A percentile compares a stretch with the other conserved stretches of the same genome.
Evolutionary conservation across 2,329 filamentous ascomycete species (phyloP).

Genomic region (Fusarium euwallaceae): DNA sequence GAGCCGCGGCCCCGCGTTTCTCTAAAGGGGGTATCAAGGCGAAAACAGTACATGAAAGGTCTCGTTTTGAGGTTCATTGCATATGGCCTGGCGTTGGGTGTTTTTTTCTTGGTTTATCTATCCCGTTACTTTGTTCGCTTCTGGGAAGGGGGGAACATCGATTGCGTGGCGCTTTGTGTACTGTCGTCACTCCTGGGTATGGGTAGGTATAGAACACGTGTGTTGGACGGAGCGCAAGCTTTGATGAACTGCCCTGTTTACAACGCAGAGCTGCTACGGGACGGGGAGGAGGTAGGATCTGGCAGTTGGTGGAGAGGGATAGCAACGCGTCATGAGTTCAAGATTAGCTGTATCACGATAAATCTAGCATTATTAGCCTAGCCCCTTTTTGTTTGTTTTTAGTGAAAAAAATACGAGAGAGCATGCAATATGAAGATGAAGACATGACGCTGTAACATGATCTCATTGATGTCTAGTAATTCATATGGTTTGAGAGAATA

Average conservation of each 20-base stretch:
- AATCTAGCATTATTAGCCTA: slow-evolving; percentile 5
- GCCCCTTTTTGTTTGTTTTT: not conserved
- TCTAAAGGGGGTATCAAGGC: slow-evolving; percentile 27
- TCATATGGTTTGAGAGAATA: not conserved
- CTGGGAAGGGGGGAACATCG: slow-evolving; percentile 11
- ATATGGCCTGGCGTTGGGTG: slow-evolving; percentile 45
- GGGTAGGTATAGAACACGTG: slow-evolving; percentile 38
- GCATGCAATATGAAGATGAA: not conserved
- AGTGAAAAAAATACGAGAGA: not conserved
- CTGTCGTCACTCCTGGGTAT: slow-evolving; percentile 37
- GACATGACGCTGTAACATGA: not conserved
- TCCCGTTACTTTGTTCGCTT: slow-evolving; percentile 9
- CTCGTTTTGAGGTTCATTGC: slow-evolving; percentile 26
- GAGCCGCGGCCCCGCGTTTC: slow-evolving; percentile 30
- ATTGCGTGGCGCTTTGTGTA: slow-evolving; percentile 39
- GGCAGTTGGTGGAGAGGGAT: slow-evolving; percentile 27
- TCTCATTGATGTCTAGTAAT: slow-evolving; percentile 4
- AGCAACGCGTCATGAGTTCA: slow-evolving; percentile 44
- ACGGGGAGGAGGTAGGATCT: not conserved
- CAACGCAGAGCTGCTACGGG: slow-evolving; percentile 37
- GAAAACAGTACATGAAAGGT: slow-evolving; percentile 5
- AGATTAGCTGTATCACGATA: slow-evolving; percentile 35
- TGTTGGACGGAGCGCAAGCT: slow-evolving; percentile 40
- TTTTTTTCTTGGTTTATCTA: slow-evolving; percentile 29
- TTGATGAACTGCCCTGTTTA: slow-evolving; percentile 39